phyloP scores from a whole-genome alignment of 2,329 filamentous ascomycete genomes.

The Aspergillus hortae region DNA sequence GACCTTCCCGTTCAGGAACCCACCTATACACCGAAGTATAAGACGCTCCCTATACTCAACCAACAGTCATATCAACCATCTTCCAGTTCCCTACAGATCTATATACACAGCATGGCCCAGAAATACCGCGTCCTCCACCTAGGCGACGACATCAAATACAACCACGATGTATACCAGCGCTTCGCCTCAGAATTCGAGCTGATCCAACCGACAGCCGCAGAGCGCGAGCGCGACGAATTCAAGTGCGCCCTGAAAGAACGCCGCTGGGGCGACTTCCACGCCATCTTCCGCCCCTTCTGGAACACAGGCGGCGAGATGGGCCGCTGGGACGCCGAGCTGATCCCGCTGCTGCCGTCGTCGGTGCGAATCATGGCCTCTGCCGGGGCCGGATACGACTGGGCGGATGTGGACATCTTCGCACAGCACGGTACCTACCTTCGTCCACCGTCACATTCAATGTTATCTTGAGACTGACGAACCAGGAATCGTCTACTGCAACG shows the following conservation, averaged over 20 bases:
- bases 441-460: background rate
- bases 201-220: conserved; percentile 35
- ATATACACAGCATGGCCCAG: background rate
- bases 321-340: conserved; percentile 58
- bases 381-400: conserved; percentile 63
- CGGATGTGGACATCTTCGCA: conserved; percentile 58
- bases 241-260: conserved; percentile 40
- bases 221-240: conserved; percentile 35
- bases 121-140: conserved; percentile 42
- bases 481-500: conserved; percentile 62
- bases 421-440: conserved; percentile 48
- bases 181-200: conserved; percentile 42
- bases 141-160: conserved; percentile 49
- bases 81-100: background rate
- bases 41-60: background rate
- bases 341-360: conserved; percentile 51
- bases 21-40: background rate
- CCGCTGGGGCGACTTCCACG: conserved; percentile 40
- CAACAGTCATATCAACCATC: background rate
- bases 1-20: background rate
- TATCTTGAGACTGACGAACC: conserved; percentile 5
- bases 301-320: conserved; percentile 64
- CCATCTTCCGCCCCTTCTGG: conserved; percentile 60
- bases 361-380: conserved; percentile 58
- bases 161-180: conserved; percentile 40